Conservation (phyloP, 257 asterid genomes). For the Scutellaria barbata region DNA sequence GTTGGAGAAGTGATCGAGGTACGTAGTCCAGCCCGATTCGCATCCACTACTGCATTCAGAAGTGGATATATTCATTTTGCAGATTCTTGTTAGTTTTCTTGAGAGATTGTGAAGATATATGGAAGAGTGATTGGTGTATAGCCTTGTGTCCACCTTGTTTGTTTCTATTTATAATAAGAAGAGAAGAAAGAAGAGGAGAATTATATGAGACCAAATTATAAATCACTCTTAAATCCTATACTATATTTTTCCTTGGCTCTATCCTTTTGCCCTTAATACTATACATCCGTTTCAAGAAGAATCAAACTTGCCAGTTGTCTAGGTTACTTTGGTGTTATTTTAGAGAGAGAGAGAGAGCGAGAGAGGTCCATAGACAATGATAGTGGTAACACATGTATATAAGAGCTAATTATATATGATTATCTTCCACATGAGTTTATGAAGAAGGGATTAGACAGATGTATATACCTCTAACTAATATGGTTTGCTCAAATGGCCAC, state of each 20-base stretch:
- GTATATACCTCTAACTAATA: not conserved
- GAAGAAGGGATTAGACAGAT: slow-evolving; percentile 14
- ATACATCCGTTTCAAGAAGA: slow-evolving; percentile 54
- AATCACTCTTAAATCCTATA: slow-evolving; percentile 56
- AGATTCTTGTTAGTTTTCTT: not conserved
- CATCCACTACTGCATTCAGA: slow-evolving; percentile 80
- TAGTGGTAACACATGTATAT: slow-evolving; percentile 42
- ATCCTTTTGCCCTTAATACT: slow-evolving; percentile 47
- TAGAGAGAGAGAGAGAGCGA: slow-evolving; percentile 19
- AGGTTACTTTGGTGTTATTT: slow-evolving; percentile 36
- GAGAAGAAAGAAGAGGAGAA: slow-evolving; percentile 36
- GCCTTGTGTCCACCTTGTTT: not conserved
- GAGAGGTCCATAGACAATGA: slow-evolving; percentile 45
- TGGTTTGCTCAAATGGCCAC: no score
- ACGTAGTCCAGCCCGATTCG: slow-evolving; percentile 93
- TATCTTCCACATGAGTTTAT: slow-evolving; percentile 16
- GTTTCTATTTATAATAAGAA: slow-evolving; percentile 42
- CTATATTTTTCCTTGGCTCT: slow-evolving; percentile 58
- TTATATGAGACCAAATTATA: slow-evolving; percentile 47
- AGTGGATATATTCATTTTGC: slow-evolving; percentile 60
- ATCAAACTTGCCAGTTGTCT: slow-evolving; percentile 74
- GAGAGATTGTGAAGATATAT: not conserved
- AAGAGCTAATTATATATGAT: slow-evolving; percentile 26
- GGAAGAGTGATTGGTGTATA: not conserved
- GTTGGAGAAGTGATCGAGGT: slow-evolving; percentile 67